Evolutionary conservation across 164 flowering plant species (phyloP).

Genomic region (Echeveria elegans): DNA sequence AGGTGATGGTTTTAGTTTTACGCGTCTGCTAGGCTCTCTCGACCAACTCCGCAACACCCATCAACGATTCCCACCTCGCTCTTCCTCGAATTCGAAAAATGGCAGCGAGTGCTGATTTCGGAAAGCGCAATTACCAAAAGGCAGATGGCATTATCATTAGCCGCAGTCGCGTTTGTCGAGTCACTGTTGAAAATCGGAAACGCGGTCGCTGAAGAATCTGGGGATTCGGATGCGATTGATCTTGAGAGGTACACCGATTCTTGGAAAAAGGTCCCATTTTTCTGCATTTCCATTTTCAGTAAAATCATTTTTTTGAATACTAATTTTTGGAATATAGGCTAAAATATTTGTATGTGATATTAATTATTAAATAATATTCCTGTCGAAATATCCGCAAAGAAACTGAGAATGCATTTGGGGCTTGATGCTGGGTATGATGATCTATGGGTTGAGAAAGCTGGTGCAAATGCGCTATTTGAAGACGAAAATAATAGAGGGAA

Average conservation of each 20-base stretch:
- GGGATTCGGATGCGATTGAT: slow-evolving; percentile 43
- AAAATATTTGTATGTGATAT: too few species aligned
- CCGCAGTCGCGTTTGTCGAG: neutral
- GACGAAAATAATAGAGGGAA: slow-evolving; percentile 53
- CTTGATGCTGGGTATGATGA: neutral
- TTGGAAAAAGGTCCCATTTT: slow-evolving; percentile 37
- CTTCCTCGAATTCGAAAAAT: neutral
- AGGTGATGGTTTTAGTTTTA: slow-evolving; percentile 1
- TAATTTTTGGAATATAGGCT: too few species aligned
- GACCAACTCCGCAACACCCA: neutral
- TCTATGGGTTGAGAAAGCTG: slow-evolving; percentile 79
- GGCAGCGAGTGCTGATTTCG: neutral
- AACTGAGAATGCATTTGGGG: too few species aligned
- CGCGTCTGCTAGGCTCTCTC: slow-evolving; percentile 2
- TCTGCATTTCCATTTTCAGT: neutral
- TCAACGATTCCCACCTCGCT: neutral
- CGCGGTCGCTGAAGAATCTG: slow-evolving; percentile 19
- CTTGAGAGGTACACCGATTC: slow-evolving; percentile 67
- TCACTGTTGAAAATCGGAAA: neutral
- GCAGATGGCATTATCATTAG: neutral
- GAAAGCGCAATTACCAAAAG: neutral
- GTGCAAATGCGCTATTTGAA: slow-evolving; percentile 79
- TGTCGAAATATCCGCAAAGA: too few species aligned
- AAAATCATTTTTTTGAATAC: neutral
- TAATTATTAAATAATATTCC: too few species aligned